Base-by-base conservation (phyloP, 1,139 yeast species). In the Yamadazyma buinensis region DNA sequence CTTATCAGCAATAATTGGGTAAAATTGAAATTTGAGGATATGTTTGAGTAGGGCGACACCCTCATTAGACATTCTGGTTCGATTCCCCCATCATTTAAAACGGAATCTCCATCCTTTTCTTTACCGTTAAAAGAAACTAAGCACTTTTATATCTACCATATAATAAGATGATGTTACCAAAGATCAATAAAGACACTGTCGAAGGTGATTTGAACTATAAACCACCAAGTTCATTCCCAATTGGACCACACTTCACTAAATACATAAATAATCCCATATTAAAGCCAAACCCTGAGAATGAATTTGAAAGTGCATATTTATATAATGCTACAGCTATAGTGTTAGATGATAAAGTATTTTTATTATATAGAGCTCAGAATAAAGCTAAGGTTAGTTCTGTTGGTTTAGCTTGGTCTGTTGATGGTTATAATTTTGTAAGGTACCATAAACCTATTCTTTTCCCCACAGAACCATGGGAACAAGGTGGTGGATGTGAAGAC, bases 261-360 rank as follows among this genome's bases (percentile, higher is more conserved):
- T 66, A 66, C 44, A 31, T 42, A 15, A 39, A 57, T 13, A 68
- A 67, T 39, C 74, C 74, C 1, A 66, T 68, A 26, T 45, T 68
- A 33, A 54, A 36, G 11, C 74, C 74, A 5, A 55, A 67, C 43
- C 72, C 72, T 7, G 50, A 54, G 7, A 42, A 55, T 29, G 71
- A 65, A 28, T 67, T 64, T 42, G 74, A 67, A 42, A 55, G 59
- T 41, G 64, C 66, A 3, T 67, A 63, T 41, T 46, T 67, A 33
- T 68, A 67, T 44, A 68, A 68, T 47, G 74, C 74, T 23, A 53
- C 70, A 1, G 74, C 74, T 3, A 66, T 68, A 13, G 74, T 67
- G 19, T 50, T 67, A 7, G 71, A 62, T 30, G 60, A 61, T 32
- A 52, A 50, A 38, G 72, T 68, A 9, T 64, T 51, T 38, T 48